Conservation (phyloP, 441 rosid genomes). For the Arabidopsis hybrid region DNA sequence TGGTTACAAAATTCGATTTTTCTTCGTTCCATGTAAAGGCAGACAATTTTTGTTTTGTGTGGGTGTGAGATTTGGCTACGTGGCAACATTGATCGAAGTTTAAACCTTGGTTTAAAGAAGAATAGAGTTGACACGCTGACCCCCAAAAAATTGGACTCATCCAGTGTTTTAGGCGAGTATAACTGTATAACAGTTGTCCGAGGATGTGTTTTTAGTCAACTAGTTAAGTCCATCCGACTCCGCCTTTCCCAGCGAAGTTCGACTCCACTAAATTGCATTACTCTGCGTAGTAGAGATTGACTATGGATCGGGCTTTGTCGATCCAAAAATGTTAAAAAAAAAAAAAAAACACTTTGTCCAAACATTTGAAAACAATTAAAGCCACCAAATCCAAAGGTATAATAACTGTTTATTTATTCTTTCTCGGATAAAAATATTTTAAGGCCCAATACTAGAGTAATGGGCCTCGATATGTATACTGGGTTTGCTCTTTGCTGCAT, state of each 20-base stretch:
- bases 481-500: background rate
- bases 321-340: no score
- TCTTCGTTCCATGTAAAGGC: background rate
- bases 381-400: background rate
- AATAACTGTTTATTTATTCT: background rate
- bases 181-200: no score
- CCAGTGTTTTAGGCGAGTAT: background rate
- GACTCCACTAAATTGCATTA: no score
- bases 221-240: no score
- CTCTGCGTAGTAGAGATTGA: no score
- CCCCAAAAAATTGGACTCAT: background rate
- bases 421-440: background rate
- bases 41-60: background rate
- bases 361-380: no score
- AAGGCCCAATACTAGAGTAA: background rate
- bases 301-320: no score
- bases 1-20: background rate
- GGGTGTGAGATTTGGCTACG: slow-evolving; percentile 19
- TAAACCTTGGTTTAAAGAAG: background rate
- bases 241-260: no score
- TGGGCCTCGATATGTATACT: background rate
- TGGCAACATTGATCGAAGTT: background rate
- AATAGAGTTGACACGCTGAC: background rate
- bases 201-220: no score
- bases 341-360: no score